Evolutionary conservation across 2,329 filamentous ascomycete genomes (phyloP), one percentile per base, ranked within the genome.

Genomic region (Epichloe gansuensis): DNA sequence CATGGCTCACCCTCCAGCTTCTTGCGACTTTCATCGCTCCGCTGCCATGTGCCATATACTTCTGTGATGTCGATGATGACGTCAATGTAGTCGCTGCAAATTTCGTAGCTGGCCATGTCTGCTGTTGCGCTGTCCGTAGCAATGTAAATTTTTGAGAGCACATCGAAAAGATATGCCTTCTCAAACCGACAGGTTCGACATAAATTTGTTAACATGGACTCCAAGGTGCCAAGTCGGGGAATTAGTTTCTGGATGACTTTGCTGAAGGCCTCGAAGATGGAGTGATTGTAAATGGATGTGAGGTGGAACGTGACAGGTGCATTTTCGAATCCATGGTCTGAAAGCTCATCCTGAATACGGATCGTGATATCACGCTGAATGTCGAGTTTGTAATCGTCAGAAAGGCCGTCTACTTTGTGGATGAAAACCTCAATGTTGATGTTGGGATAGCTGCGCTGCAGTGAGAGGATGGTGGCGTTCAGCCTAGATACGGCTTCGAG

Each of bases 361-460:
- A 97, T 94, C 50, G 91, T 91, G 57, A 98, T 95, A 69, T 98
- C 93, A 54, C 93, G 86, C 72, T 95, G 93, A 17, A 94, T 95
- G 63, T 98, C 93, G 54, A 91, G 83, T 65, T 93, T 91, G 75
- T 93, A 97, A 68, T 98, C 93, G 60, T 97, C 93, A 31, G 88
- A 93, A 15, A 98, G 77, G n/a, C 91, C 91, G 65, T 98, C 93
- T 37, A 96, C 91, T 69, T 98, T 98, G 77, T 98, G 93, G 61
- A 98, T 95, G 69, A 98, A 97, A 49, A 98, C 91, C 66, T 97
- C 91, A 59, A 98, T 87, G 68, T 96, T 95, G 71, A 97, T 93
- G 64, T 88, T 85, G 2, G 91, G 91, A 65, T 95, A 96, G 55
- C 82, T 83, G 59, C 89, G 83, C 65, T 95, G 88, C 2, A 98